phyloP scores from a whole-genome alignment of 1,284 basidiomycete genomes.

The Fistulina hepatica region DNA sequence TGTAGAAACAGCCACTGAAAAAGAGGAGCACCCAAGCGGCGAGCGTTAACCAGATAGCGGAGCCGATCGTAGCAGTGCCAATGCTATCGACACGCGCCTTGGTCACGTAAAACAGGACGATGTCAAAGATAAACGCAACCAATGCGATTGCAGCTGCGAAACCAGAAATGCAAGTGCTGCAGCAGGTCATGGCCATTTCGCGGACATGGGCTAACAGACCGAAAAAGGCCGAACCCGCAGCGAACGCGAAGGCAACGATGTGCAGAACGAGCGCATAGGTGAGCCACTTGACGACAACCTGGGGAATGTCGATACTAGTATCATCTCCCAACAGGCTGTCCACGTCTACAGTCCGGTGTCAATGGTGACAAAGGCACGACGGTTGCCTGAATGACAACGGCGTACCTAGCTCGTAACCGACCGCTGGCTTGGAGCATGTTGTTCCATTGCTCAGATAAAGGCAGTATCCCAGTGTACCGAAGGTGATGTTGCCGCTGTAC shows the following conservation, averaged over 20 bases:
- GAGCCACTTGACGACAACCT: conserved; percentile 76
- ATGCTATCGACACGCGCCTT: conserved; percentile 67
- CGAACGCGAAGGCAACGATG: conserved; percentile 65
- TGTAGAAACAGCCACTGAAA: conserved; percentile 79
- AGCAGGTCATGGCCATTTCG: conserved; percentile 77
- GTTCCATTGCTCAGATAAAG: conserved; percentile 39
- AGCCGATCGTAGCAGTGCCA: conserved; percentile 67
- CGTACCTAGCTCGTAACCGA: conserved; percentile 80
- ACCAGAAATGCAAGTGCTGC: conserved; percentile 72
- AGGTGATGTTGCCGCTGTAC: conserved; percentile 53
- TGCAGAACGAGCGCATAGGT: conserved; percentile 86
- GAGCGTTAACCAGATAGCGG: conserved; percentile 77
- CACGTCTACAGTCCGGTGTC: conserved; percentile 47
- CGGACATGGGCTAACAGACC: conserved; percentile 78
- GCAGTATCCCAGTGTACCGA: conserved; percentile 84
- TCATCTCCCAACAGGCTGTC: conserved; percentile 67
- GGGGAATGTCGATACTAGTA: conserved; percentile 56
- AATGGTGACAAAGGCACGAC: no score
- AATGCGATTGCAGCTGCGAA: conserved; percentile 66
- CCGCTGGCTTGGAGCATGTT: conserved; percentile 65
- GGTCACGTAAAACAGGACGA: conserved; percentile 77
- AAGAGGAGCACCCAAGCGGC: conserved; percentile 75
- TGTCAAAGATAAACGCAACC: conserved; percentile 77
- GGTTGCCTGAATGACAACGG: no score
- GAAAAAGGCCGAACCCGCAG: conserved; percentile 64